phyloP scores from a whole-genome alignment of 495 filamentous ascomycete species.

The Xylaria curta region DNA sequence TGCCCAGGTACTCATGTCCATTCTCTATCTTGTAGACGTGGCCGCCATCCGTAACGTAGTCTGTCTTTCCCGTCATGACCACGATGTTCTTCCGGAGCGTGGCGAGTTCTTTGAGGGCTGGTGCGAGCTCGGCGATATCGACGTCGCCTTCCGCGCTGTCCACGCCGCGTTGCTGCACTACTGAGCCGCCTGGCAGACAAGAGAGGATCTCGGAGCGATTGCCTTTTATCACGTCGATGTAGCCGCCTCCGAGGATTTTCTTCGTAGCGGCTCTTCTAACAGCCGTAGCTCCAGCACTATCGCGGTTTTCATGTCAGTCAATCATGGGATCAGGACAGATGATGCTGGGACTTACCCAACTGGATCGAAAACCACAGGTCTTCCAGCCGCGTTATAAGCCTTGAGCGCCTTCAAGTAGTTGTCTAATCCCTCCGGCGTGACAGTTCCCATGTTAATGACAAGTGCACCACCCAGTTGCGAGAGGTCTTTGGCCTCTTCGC shows the following conservation, averaged over 20 bases:
- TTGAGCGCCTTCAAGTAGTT: conserved; percentile 67
- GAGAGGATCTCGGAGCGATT: conserved; percentile 90
- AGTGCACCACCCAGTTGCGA: conserved; percentile 68
- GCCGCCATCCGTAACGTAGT: conserved; percentile 79
- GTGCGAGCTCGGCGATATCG: conserved; percentile 59
- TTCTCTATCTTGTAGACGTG: conserved; percentile 72
- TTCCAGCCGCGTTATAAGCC: conserved; percentile 78
- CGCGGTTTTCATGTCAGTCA: background rate
- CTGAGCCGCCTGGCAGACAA: conserved; percentile 66
- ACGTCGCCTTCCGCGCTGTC: conserved; percentile 72
- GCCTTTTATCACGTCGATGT: conserved; percentile 90
- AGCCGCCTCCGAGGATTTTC: conserved; percentile 73
- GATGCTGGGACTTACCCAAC: conserved; percentile 64
- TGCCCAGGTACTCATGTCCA: conserved; percentile 77
- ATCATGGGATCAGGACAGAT: background rate
- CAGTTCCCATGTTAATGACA: conserved; percentile 95
- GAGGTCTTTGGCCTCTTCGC: conserved; percentile 81
- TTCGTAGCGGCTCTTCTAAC: conserved; percentile 74
- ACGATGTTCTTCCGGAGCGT: conserved; percentile 71
- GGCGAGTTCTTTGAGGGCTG: conserved; percentile 70
- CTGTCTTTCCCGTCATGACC: conserved; percentile 82
- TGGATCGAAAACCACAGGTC: conserved; percentile 85
- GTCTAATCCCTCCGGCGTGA: conserved; percentile 70
- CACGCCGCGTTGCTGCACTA: conserved; percentile 81
- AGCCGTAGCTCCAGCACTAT: conserved; percentile 75